Evolutionary conservation across 2,329 filamentous ascomycete genomes (phyloP).

Genomic region (Trichoderma citrinoviride): DNA sequence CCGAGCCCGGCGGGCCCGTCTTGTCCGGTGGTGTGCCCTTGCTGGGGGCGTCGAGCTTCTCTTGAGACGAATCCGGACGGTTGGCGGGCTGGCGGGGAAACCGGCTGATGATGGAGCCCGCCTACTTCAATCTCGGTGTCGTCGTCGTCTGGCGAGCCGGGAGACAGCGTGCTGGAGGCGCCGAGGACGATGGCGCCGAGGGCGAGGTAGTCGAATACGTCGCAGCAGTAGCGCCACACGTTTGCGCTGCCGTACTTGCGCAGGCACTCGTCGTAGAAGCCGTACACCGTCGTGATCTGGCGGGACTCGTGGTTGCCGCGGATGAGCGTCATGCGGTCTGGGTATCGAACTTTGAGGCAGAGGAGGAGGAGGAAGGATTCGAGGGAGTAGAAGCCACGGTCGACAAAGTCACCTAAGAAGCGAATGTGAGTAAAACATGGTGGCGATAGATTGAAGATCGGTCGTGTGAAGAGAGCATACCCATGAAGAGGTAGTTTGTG

Average conservation of each 20-base stretch:
- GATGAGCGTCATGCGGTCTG: constrained; percentile 94
- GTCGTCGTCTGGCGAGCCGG: constrained; percentile 55
- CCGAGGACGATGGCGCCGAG: constrained; percentile 89
- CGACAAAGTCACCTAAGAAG: constrained; percentile 83
- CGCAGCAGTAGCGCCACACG: constrained; percentile 95
- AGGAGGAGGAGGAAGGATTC: constrained; percentile 95
- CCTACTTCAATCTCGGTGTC: constrained; percentile 92
- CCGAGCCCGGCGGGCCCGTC: constrained; percentile 74
- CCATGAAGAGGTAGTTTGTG: constrained; percentile 97
- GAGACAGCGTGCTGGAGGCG: constrained; percentile 63
- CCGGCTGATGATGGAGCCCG: constrained; percentile 72
- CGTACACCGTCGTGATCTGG: constrained; percentile 96
- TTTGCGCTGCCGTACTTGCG: constrained; percentile 96
- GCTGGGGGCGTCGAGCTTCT: constrained; percentile 29
- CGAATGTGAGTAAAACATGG: background rate
- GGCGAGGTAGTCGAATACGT: constrained; percentile 95
- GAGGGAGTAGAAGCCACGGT: constrained; percentile 95
- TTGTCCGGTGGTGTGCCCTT: constrained; percentile 30
- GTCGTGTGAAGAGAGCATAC: constrained; percentile 43
- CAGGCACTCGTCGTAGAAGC: constrained; percentile 96
- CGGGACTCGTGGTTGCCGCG: constrained; percentile 94
- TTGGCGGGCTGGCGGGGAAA: constrained; percentile 54
- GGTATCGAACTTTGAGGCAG: constrained; percentile 95
- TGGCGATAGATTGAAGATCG: no score
- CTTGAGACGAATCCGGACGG: constrained; percentile 23